Conservation (phyloP, 2,329 filamentous ascomycete species). For the Stachybotrys elegans region DNA sequence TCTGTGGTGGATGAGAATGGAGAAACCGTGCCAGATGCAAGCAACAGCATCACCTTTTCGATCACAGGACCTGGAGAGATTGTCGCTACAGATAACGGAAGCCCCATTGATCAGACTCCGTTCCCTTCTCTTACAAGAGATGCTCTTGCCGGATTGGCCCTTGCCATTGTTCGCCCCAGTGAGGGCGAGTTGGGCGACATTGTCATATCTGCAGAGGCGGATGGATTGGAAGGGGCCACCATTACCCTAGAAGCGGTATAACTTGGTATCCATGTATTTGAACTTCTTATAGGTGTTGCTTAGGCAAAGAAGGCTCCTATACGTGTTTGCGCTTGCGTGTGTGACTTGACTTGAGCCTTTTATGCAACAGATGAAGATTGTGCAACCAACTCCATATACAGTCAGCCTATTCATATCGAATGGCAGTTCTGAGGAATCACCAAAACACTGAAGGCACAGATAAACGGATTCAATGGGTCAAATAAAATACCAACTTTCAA, state of each 20-base stretch:
- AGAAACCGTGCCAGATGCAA: conserved; percentile 35
- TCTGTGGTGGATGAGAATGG: conserved; percentile 38
- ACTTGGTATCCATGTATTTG: not conserved
- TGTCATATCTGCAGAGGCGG: not conserved
- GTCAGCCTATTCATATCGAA: too few relatives aligned
- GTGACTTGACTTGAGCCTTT: too few relatives aligned
- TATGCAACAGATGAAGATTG: too few relatives aligned
- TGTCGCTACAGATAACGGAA: conserved; percentile 8
- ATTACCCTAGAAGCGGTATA: not conserved
- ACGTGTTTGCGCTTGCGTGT: too few relatives aligned
- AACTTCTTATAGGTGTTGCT: too few relatives aligned
- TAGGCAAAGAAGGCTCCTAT: too few relatives aligned
- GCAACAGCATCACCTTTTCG: conserved; percentile 2
- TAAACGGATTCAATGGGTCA: too few relatives aligned
- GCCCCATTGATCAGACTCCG: conserved; percentile 3
- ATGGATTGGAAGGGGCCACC: not conserved
- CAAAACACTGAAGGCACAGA: too few relatives aligned
- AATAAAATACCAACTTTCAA: too few relatives aligned
- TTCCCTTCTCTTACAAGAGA: conserved; percentile 5
- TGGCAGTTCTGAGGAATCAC: too few relatives aligned
- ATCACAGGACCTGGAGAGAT: conserved; percentile 6
- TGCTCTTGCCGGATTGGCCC: conserved; percentile 4
- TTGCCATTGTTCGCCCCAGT: conserved; percentile 4
- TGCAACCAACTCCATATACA: too few relatives aligned
- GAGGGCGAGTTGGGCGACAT: not conserved